A percentile compares a stretch with the other conserved stretches of the same genome.
Conservation (phyloP, 2,329 filamentous ascomycete genomes). For the Lachnellula subtilissima region DNA sequence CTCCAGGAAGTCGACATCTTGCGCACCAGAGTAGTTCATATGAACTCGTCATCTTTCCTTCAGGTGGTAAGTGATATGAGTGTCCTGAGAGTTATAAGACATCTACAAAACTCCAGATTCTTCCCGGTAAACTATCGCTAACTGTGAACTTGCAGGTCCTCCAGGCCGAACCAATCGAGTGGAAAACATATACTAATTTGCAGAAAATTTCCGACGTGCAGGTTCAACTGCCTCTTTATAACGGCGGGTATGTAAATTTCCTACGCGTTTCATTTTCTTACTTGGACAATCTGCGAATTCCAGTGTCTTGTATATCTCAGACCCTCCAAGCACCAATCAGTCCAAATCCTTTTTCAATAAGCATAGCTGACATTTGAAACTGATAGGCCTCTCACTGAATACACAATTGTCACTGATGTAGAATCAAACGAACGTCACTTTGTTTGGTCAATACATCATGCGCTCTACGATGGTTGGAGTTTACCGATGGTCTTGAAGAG, state of each 20-base stretch:
- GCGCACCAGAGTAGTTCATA: conserved; percentile 30
- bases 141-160: conserved; percentile 2
- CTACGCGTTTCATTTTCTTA: no score
- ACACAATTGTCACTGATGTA: conserved; percentile 9
- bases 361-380: no score
- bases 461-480: conserved; percentile 52
- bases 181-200: conserved; percentile 1
- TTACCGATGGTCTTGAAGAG: conserved; percentile 29
- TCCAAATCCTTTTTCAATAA: no score
- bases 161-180: conserved; percentile 1
- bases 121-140: no score
- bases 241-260: background rate
- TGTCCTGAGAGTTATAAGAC: no score
- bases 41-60: conserved; percentile 1
- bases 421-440: conserved; percentile 33
- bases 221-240: background rate
- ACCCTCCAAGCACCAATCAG: no score
- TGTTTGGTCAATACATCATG: conserved; percentile 51
- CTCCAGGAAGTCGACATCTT: conserved; percentile 27
- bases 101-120: no score
- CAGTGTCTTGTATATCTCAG: no score
- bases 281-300: no score
- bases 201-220: background rate
- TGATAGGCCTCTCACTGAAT: conserved; percentile 8
- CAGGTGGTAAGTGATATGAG: conserved; percentile 3